phyloP scores from a whole-genome alignment of 495 filamentous ascomycete genomes.

The Daldinia concentrica region DNA sequence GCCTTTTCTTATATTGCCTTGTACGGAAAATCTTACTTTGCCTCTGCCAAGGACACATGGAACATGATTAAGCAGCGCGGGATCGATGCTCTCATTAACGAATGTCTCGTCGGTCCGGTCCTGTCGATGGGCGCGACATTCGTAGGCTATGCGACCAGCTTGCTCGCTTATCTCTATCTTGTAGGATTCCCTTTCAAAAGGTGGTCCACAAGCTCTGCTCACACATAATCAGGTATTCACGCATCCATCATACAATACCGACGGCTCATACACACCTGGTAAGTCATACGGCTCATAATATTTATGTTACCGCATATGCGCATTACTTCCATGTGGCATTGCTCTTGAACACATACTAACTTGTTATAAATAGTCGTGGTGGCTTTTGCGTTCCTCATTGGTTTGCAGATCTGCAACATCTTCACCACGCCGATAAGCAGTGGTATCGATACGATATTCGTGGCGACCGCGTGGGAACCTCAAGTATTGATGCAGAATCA shows the following conservation, averaged over 20 bases:
- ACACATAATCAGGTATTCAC: conserved; percentile 57
- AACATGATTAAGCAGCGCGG: conserved; percentile 90
- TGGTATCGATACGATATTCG: conserved; percentile 84
- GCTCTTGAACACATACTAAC: neutral
- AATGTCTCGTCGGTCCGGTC: conserved; percentile 90
- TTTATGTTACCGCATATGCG: neutral
- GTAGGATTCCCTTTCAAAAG: conserved; percentile 48
- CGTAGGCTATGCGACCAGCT: conserved; percentile 80
- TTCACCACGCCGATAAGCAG: conserved; percentile 83
- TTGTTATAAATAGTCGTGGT: conserved; percentile 45
- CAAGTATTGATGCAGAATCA: conserved; percentile 85
- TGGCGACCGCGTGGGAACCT: conserved; percentile 88
- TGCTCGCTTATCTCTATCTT: conserved; percentile 86
- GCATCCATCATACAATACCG: conserved; percentile 76
- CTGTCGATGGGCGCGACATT: conserved; percentile 88
- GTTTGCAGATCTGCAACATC: conserved; percentile 78
- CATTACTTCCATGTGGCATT: neutral
- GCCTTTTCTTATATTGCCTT: conserved; percentile 92
- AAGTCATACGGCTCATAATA: neutral
- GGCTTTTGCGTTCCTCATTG: conserved; percentile 68
- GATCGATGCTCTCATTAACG: conserved; percentile 87
- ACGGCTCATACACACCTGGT: conserved; percentile 63
- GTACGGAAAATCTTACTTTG: conserved; percentile 87
- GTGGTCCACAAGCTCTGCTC: neutral
- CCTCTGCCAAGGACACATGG: conserved; percentile 89